phyloP scores from a whole-genome alignment of 2,329 filamentous ascomycete genomes.

The Fusarium pseudonygamai region DNA sequence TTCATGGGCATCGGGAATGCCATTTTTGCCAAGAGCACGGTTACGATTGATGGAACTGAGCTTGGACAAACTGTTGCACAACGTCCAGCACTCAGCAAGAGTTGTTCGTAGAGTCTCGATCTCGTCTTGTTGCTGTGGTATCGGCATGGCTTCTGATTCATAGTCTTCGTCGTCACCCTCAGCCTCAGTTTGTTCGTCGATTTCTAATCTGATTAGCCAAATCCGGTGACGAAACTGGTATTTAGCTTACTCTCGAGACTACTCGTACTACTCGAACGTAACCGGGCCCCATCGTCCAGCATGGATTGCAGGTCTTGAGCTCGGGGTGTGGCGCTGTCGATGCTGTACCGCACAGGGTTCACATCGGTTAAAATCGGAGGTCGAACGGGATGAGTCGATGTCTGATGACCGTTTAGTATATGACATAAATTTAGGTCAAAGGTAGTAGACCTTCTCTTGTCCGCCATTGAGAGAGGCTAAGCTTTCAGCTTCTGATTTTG shows the following conservation, averaged over 20 bases:
- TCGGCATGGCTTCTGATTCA: constrained; percentile 54
- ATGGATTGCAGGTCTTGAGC: constrained; percentile 85
- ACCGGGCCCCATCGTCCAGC: constrained; percentile 62
- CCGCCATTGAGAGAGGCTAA: constrained; percentile 38
- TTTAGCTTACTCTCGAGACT: constrained; percentile 76
- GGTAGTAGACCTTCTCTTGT: constrained; percentile 38
- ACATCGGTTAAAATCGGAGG: constrained; percentile 81
- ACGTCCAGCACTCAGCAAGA: constrained; percentile 88
- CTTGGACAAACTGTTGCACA: constrained; percentile 89
- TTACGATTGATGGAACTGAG: constrained; percentile 86
- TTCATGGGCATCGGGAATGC: constrained; percentile 80
- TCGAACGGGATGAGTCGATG: constrained; percentile 59
- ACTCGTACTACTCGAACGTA: constrained; percentile 73
- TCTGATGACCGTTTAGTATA: constrained; percentile 19
- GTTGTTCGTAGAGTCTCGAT: constrained; percentile 76
- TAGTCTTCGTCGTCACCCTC: constrained; percentile 65
- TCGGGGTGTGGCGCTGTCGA: constrained; percentile 78
- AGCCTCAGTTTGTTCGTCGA: constrained; percentile 62
- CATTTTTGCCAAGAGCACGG: constrained; percentile 79
- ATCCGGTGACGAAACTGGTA: not conserved
- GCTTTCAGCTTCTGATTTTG: constrained; percentile 51
- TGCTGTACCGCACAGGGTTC: constrained; percentile 70
- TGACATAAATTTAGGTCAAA: not conserved
- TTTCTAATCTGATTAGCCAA: constrained; percentile 54
- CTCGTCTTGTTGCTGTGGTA: constrained; percentile 64